Base-by-base conservation (phyloP, 2,329 filamentous ascomycete genomes). In the Cladosporium cucumerinum region DNA sequence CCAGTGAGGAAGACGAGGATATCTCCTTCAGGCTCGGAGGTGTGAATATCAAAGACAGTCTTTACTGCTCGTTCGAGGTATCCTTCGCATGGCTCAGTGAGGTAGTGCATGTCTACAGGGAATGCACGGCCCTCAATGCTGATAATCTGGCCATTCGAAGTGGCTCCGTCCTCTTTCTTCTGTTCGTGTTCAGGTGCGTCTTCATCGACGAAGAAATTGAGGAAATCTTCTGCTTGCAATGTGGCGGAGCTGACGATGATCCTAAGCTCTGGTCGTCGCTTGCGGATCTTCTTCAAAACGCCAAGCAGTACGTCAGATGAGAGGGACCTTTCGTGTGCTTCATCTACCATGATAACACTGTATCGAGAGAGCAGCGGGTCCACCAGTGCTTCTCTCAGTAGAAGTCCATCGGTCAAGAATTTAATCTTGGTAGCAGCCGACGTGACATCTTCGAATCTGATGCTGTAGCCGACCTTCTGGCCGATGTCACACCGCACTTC, bases 331-430 rank as follows among this genome's bases (percentile, higher is more conserved):
- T 98, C 94, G 75, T 99, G 95, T 7, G 94, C 95, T 78, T 98
- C 94, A 74, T 99, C 95, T 8, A 99, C 90, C 92, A 99, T 97
- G 71, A 99, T 92, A 52, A 97, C 90, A 0, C 93, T 96, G 76
- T 99, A 99, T 12, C 92, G 86, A 23, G 91, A 95, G 39, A 99
- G 80, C 3, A 98, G 80, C 14, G 95, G 95, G 77, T 99, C 95
- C 3, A 97, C 91, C 5, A 99, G 84, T 30, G 94, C 95, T 78
- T 99, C 95, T 72, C 94, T 84, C 61, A 99, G 87, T 34, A 99
- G 84, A 57, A 99, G 82, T 0, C 94, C 94, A 79, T 99, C 95
- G 0, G 94, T 99, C 68, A 98, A 80, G 74, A 98, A 98, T 76
- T 99, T 97, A 80, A 99, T 94, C 61, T 87, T 87, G 0, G 95